These are phyloP conservation scores for Cutaneotrichosporon sp. DNA, from an alignment of 1,284 basidiomycete species.

Conservation along the genomic window DNA sequence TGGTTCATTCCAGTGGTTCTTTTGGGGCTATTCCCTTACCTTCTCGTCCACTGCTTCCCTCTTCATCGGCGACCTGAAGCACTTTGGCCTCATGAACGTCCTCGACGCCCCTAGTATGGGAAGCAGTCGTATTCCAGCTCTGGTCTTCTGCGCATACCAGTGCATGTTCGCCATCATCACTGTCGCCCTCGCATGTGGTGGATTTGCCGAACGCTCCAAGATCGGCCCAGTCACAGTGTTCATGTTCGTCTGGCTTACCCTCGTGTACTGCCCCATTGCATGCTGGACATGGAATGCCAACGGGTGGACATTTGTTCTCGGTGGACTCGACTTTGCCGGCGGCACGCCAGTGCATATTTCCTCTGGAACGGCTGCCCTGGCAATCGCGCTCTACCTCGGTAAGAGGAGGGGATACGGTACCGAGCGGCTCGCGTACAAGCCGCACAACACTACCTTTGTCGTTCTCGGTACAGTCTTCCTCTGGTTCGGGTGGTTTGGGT, in stretches of 20 bases:
- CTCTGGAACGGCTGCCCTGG: constrained; percentile 85
- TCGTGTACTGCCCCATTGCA: constrained; percentile 90
- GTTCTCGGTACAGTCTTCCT: constrained; percentile 89
- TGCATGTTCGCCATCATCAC: constrained; percentile 58
- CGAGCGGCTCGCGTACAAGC: constrained; percentile 81
- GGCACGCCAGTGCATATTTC: constrained; percentile 92
- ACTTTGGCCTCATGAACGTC: constrained; percentile 66
- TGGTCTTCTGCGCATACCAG: constrained; percentile 77
- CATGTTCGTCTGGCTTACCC: constrained; percentile 85
- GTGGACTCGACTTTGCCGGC: constrained; percentile 90
- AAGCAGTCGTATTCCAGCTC: constrained; percentile 68
- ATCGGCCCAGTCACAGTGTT: constrained; percentile 86
- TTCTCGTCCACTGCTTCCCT: constrained; percentile 53
- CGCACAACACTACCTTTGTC: constrained; percentile 79
- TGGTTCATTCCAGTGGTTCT: constrained; percentile 60
- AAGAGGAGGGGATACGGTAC: constrained; percentile 88
- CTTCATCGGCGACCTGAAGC: constrained; percentile 18
- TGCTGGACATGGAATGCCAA: constrained; percentile 92
- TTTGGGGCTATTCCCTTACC: constrained; percentile 56
- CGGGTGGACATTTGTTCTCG: constrained; percentile 78
- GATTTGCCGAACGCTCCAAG: constrained; percentile 84
- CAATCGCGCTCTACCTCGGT: constrained; percentile 89
- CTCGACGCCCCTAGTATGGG: constrained; percentile 71
- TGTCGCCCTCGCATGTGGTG: constrained; percentile 73
- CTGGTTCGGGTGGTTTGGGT: constrained; percentile 99